Conservation (phyloP, 2,329 filamentous ascomycete genomes). For the Fusarium nygamai region DNA sequence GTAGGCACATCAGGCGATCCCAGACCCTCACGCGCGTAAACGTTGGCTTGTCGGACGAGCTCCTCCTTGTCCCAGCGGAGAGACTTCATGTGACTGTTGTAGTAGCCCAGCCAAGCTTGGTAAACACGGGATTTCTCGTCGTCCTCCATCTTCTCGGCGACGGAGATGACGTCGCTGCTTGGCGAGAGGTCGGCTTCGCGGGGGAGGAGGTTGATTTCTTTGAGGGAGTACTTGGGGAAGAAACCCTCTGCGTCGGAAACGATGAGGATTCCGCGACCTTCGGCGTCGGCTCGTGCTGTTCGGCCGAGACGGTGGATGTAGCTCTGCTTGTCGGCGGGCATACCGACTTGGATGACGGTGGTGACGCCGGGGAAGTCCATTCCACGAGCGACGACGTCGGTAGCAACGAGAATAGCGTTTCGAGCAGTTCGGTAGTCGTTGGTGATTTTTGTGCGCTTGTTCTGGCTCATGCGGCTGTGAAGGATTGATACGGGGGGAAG, state of each 20-base stretch:
- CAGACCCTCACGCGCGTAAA: slow-evolving; percentile 59
- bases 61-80: slow-evolving; percentile 54
- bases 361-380: slow-evolving; percentile 79
- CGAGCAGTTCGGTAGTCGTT: slow-evolving; percentile 68
- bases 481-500: slow-evolving; percentile 57
- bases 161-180: slow-evolving; percentile 48
- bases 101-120: slow-evolving; percentile 67
- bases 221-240: slow-evolving; percentile 61
- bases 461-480: slow-evolving; percentile 63
- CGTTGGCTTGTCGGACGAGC: slow-evolving; percentile 63
- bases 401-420: slow-evolving; percentile 69
- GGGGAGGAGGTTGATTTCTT: slow-evolving; percentile 63
- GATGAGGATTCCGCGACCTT: slow-evolving; percentile 70
- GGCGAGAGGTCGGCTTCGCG: slow-evolving; percentile 58
- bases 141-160: slow-evolving; percentile 57
- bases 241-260: slow-evolving; percentile 61
- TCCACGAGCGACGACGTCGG: slow-evolving; percentile 76
- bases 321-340: slow-evolving; percentile 67
- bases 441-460: slow-evolving; percentile 65
- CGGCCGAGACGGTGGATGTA: slow-evolving; percentile 76
- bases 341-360: slow-evolving; percentile 71
- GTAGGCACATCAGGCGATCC: slow-evolving; percentile 57
- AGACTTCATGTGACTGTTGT: slow-evolving; percentile 60
- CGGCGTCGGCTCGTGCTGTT: slow-evolving; percentile 72
- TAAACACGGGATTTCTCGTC: slow-evolving; percentile 60